phyloP scores from a whole-genome alignment of 768 basidiomycete species.

The Cystobasidium tubakii region DNA sequence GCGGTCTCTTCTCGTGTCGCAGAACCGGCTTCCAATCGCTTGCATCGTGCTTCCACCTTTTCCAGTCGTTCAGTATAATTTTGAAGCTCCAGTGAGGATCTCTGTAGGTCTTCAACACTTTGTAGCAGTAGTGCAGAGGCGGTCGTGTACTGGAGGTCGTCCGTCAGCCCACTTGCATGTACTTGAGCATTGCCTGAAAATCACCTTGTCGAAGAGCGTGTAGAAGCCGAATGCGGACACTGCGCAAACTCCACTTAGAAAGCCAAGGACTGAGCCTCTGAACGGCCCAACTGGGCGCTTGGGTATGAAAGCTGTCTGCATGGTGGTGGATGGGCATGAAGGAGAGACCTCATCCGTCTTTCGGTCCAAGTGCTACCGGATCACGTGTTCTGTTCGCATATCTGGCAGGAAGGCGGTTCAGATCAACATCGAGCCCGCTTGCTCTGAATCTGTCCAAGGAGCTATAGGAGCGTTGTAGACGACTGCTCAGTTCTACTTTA shows the following conservation, averaged over 20 bases:
- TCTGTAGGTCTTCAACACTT: constrained; percentile 19
- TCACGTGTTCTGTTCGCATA: no score
- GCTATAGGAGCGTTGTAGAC: no score
- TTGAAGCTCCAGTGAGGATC: constrained; percentile 17
- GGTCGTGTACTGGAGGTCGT: constrained; percentile 18
- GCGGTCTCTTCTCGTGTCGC: not conserved
- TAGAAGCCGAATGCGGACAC: constrained; percentile 34
- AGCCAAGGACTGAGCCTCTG: constrained; percentile 28
- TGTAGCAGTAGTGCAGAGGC: constrained; percentile 24
- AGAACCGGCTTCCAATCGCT: not conserved
- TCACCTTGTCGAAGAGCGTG: constrained; percentile 34
- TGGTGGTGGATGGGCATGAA: not conserved
- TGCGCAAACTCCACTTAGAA: constrained; percentile 15
- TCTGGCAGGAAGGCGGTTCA: no score
- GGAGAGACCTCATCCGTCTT: not conserved
- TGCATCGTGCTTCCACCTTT: constrained; percentile 22
- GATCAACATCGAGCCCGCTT: no score
- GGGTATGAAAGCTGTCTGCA: constrained; percentile 25
- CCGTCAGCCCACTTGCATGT: not conserved
- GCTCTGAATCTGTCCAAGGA: no score
- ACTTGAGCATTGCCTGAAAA: not conserved
- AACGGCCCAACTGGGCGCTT: constrained; percentile 24
- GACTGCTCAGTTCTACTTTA: no score
- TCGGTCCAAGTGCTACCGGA: not conserved
- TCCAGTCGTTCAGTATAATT: constrained; percentile 15